phyloP scores from a whole-genome alignment of 2,329 filamentous ascomycete species.

The Alternaria sp. region DNA sequence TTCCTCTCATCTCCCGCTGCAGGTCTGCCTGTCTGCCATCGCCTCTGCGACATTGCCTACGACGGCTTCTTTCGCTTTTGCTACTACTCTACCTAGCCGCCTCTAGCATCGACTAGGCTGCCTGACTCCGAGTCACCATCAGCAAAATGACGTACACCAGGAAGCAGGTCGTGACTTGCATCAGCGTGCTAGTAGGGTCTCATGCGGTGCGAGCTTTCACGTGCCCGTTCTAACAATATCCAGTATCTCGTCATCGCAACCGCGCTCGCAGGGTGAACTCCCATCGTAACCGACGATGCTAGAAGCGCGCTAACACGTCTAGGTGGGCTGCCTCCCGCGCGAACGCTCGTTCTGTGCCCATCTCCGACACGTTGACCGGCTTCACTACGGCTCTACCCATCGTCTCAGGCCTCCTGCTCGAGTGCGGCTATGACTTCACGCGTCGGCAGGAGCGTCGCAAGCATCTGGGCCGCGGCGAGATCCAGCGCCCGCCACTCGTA shows the following conservation, averaged over 20 bases:
- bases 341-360: slow-evolving; percentile 49
- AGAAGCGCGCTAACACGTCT: slow-evolving; percentile 11
- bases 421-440: slow-evolving; percentile 46
- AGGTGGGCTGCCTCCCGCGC: slow-evolving; percentile 41
- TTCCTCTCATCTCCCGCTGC: background rate
- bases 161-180: slow-evolving; percentile 48
- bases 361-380: slow-evolving; percentile 49
- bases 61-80: background rate
- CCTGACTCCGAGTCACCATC: background rate
- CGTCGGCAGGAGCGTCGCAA: slow-evolving; percentile 38
- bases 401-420: slow-evolving; percentile 52
- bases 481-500: slow-evolving; percentile 42
- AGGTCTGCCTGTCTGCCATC: background rate
- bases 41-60: background rate
- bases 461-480: slow-evolving; percentile 40
- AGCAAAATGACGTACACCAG: slow-evolving; percentile 44
- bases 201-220: background rate
- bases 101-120: background rate
- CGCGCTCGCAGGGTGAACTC: slow-evolving; percentile 45
- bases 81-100: background rate
- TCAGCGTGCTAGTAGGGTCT: slow-evolving; percentile 47
- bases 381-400: slow-evolving; percentile 52
- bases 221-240: background rate
- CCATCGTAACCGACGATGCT: background rate
- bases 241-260: slow-evolving; percentile 53